Conservation (phyloP, 129 eudicot genomes). For the Scalesia atractyloides region DNA sequence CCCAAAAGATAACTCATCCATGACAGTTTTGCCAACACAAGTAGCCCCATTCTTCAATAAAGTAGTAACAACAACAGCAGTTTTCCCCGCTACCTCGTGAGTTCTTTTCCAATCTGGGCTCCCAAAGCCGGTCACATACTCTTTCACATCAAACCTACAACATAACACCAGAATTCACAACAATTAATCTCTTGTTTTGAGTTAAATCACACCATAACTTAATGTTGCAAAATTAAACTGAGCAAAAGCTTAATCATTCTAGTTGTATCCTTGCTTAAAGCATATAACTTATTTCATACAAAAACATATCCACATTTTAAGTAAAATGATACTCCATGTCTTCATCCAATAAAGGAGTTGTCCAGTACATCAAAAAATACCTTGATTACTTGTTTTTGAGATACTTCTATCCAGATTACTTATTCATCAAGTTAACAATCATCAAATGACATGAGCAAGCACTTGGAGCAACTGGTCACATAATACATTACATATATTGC, state of each 20-base stretch:
- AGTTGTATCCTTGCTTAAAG: slow-evolving; percentile 7
- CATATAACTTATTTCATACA: not conserved
- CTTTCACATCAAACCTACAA: slow-evolving; percentile 88
- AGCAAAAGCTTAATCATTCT: slow-evolving; percentile 21
- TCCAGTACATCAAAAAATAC: not conserved
- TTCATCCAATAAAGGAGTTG: not conserved
- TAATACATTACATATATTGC: not conserved
- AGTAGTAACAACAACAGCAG: slow-evolving; percentile 67
- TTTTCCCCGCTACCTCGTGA: slow-evolving; percentile 73
- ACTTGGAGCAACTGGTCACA: no score
- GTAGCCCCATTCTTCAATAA: slow-evolving; percentile 85
- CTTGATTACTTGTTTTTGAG: not conserved
- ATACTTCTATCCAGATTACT: not conserved
- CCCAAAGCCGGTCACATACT: slow-evolving; percentile 79
- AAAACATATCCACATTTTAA: slow-evolving; percentile 13
- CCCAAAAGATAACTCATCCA: slow-evolving; percentile 87
- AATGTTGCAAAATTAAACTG: slow-evolving; percentile 6
- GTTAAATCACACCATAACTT: slow-evolving; percentile 8
- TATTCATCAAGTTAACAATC: not conserved
- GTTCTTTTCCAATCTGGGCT: slow-evolving; percentile 81
- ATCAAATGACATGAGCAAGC: not conserved
- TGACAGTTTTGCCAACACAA: slow-evolving; percentile 79
- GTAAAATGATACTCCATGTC: slow-evolving; percentile 1
- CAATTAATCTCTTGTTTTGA: slow-evolving; percentile 4
- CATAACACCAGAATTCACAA: not conserved